A percentile compares a stretch with the other conserved stretches of the same genome.
These are phyloP conservation scores for Botrytis medusae DNA, from an alignment of 2,329 filamentous ascomycete genomes.

Conservation along the genomic window DNA sequence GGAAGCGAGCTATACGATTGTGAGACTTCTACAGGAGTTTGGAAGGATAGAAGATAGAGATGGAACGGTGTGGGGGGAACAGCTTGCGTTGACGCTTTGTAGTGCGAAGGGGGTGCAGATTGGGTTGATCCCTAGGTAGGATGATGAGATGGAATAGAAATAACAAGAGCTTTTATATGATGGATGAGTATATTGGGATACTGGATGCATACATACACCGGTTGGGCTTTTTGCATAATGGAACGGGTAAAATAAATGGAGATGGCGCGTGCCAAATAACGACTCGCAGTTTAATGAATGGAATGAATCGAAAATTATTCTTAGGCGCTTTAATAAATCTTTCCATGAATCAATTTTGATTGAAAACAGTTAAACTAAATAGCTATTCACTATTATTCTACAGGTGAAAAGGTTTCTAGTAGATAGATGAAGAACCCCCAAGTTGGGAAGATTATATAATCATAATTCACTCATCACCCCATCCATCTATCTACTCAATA, in stretches of 20 bases:
- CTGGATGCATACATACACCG: neutral
- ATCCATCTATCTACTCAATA: neutral
- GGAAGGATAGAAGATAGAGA: constrained; percentile 35
- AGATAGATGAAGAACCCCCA: too few relatives aligned
- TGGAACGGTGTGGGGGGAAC: constrained; percentile 25
- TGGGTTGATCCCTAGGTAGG: constrained; percentile 42
- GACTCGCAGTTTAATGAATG: neutral
- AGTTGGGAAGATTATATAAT: neutral
- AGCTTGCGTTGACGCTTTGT: constrained; percentile 27
- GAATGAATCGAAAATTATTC: neutral
- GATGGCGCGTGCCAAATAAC: neutral
- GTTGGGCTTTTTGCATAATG: neutral
- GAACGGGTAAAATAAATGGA: neutral
- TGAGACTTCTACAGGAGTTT: constrained; percentile 41
- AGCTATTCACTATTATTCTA: neutral
- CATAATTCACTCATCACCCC: neutral
- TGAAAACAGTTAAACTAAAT: accelerated
- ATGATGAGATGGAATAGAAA: neutral
- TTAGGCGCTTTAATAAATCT: neutral
- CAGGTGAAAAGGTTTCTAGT: too few relatives aligned
- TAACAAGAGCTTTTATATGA: neutral
- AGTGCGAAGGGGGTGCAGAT: constrained; percentile 28
- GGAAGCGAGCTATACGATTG: constrained; percentile 40
- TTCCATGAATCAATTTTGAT: accelerated
- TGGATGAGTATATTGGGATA: neutral